Evolutionary conservation across 306 rosid genomes (phyloP), one percentile per base, ranked within the genome.

Genomic region (Mimosa pudica): DNA sequence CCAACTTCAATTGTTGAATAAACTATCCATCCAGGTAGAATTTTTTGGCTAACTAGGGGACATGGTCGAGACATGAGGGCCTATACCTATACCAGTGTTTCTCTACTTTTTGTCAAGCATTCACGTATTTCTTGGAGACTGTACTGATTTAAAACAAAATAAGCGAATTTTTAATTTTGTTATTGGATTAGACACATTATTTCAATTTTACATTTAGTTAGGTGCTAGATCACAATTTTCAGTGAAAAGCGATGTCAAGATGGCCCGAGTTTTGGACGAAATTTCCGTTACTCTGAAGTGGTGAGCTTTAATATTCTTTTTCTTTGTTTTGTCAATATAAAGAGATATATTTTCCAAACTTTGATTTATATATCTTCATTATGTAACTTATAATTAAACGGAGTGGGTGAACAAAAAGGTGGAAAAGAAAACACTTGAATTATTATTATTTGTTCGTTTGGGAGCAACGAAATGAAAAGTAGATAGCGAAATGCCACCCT

Each of bases 61-160:
- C 88, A 88, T 52, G 52, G 41, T 86, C 68, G 82, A 41, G 75
- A 80, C 82, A 79, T 32, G 55, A 33, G 88, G 88, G 70, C 78
- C 90, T 12, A 3, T 24, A 8, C 33, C 8, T 8, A 57, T 52
- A 14, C 58, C 3, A 48, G 52, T 48, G 52, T 46, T 46, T 5
- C 42, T 38, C 5, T 38, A 38, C 0, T 38, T 38, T 38, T 38
- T 38, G 5, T 38, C 5, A 38, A 38, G 3, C 5, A 38, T 2
- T 38, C 42, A 38, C 42, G 3, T 38, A 38, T 2, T 38, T 38
- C 5, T 46, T 11, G 49, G 49, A 46, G 49, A 46, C 49, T 46
- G 30, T 24, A 24, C 0, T 24, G 11, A 6, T 46, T 46, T 46
- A 7, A 2, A 38, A 46, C 9, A 46, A 46, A 46, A 46, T 46